Evolutionary conservation across 139 green algal species (phyloP).

Genomic region (Tetradesmus lagerheimii): DNA sequence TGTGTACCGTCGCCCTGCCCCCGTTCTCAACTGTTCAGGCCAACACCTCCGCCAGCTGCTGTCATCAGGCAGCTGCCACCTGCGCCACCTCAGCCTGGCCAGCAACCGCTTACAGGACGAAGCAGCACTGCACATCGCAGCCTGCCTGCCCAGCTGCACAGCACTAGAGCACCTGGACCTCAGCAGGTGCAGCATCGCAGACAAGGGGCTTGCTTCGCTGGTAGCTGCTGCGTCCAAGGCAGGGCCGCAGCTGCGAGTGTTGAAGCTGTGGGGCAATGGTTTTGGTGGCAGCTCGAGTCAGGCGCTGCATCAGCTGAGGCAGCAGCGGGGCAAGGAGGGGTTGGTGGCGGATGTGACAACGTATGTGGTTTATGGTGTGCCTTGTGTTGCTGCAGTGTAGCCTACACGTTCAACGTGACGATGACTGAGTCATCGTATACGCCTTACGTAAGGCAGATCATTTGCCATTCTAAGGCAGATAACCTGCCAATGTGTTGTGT

Average conservation of each 20-base stretch:
- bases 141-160: not conserved
- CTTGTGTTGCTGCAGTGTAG: not conserved
- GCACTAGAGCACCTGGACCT: not conserved
- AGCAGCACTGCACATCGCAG: slow-evolving; percentile 1
- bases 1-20: too few relatives aligned
- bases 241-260: not conserved
- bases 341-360: not conserved
- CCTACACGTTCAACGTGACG: too few relatives aligned
- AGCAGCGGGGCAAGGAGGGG: not conserved
- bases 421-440: too few relatives aligned
- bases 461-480: too few relatives aligned
- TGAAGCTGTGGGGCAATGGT: not conserved
- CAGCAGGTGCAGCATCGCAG: not conserved
- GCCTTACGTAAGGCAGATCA: too few relatives aligned
- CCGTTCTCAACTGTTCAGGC: not conserved
- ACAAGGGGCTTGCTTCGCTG: not conserved
- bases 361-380: not conserved
- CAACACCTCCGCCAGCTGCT: not conserved
- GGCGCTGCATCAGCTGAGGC: not conserved
- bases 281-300: not conserved
- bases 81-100: not conserved
- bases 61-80: not conserved
- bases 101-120: not conserved
- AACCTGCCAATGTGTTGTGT: too few relatives aligned
- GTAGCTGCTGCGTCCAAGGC: not conserved